Percentiles rank a stretch among this genome's conserved stretches.
phyloP scores from a whole-genome alignment of 768 basidiomycete species.

The Vararia minispora region DNA sequence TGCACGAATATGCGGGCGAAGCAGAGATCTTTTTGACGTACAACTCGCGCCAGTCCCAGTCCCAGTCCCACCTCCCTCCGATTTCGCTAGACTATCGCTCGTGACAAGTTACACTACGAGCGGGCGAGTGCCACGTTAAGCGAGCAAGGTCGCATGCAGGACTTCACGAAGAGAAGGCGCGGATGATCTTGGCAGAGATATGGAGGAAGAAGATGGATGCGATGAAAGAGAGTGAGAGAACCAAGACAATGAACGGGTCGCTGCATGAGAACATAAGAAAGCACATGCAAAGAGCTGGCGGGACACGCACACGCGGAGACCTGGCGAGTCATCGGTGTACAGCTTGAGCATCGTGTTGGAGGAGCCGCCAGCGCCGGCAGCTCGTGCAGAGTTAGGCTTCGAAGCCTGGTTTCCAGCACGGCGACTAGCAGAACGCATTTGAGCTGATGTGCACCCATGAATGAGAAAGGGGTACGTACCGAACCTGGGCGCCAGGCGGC shows the following conservation, averaged over 20 bases:
- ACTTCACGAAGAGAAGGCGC: conserved; percentile 83
- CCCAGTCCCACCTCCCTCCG: too few species aligned
- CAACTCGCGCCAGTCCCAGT: too few species aligned
- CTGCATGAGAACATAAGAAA: conserved; percentile 27
- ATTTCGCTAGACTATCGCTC: too few species aligned
- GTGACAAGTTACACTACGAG: too few species aligned
- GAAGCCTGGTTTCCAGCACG: conserved; percentile 60
- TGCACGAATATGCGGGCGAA: too few species aligned
- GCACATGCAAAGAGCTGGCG: not conserved
- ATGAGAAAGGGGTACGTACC: conserved; percentile 34
- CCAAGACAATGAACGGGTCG: conserved; percentile 93
- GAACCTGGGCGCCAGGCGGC: conserved; percentile 73
- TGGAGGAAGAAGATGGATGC: conserved; percentile 98
- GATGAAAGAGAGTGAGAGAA: conserved; percentile 93
- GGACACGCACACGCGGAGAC: conserved; percentile 83
- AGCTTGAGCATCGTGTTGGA: conserved; percentile 98
- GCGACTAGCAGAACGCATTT: conserved; percentile 34
- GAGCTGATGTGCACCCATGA: not conserved
- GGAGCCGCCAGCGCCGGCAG: conserved; percentile 92
- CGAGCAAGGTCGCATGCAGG: too few species aligned
- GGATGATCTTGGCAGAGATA: conserved; percentile 90
- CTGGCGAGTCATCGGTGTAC: conserved; percentile 97
- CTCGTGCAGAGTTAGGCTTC: conserved; percentile 78
- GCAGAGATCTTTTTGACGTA: too few species aligned
- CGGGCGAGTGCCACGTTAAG: too few species aligned